Conservation (phyloP, 495 filamentous ascomycete species). For the Chaetomium fimeti region DNA sequence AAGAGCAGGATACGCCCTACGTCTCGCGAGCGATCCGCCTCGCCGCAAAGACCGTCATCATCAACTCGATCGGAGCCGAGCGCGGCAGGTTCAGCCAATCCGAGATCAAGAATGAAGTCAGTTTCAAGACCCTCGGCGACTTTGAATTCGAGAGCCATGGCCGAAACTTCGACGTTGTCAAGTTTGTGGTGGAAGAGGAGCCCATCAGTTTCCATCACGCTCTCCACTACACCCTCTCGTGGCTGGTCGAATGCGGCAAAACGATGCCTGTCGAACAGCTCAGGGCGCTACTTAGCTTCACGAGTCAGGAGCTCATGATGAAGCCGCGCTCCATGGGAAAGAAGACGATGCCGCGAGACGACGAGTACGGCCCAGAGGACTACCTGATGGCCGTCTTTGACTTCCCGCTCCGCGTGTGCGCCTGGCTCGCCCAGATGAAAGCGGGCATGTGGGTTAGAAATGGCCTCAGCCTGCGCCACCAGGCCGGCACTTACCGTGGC, state of each 20-base stretch:
- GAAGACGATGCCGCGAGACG: constrained; percentile 50
- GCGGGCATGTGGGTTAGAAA: constrained; percentile 98
- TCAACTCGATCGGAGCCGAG: constrained; percentile 87
- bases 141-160: constrained; percentile 74
- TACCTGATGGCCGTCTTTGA: constrained; percentile 87
- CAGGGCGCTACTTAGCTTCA: constrained; percentile 62
- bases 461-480: constrained; percentile 89
- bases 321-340: constrained; percentile 55
- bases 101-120: constrained; percentile 80
- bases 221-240: constrained; percentile 94
- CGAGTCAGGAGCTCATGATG: constrained; percentile 56
- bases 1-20: constrained; percentile 58
- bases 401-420: constrained; percentile 86
- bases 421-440: constrained; percentile 97
- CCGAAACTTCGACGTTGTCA: constrained; percentile 68
- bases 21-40: constrained; percentile 71
- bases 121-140: constrained; percentile 71
- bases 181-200: constrained; percentile 81
- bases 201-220: constrained; percentile 98
- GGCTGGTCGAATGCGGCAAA: constrained; percentile 89
- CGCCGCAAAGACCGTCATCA: constrained; percentile 72
- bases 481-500: constrained; percentile 87
- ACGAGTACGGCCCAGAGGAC: constrained; percentile 62
- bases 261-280: constrained; percentile 66
- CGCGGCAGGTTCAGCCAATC: constrained; percentile 79